These are phyloP conservation scores for Phytopythium sindhum DNA, from an alignment of 352 stramenopile species.

Conservation along the genomic window DNA sequence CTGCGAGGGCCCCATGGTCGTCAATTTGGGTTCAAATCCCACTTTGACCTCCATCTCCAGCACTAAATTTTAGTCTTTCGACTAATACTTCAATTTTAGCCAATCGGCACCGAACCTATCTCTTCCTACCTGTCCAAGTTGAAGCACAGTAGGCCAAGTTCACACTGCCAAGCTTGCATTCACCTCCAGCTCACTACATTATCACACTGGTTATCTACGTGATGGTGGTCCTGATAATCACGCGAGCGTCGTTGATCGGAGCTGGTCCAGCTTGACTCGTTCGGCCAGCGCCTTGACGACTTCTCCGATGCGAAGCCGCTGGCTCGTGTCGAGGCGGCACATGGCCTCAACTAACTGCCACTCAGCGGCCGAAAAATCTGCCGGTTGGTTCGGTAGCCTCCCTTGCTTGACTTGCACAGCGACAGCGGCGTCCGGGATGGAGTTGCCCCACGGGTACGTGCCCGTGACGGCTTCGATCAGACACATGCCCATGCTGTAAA, in stretches of 20 bases:
- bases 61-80: no score
- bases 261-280: not conserved
- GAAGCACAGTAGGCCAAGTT: no score
- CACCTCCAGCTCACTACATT: no score
- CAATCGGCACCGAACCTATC: no score
- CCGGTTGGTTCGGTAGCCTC: slow-evolving; percentile 10
- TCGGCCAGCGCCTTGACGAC: slow-evolving; percentile 17
- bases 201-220: no score
- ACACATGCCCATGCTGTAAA: slow-evolving; percentile 38
- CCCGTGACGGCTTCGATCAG: slow-evolving; percentile 31
- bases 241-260: not conserved
- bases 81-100: no score
- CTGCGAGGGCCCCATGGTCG: no score
- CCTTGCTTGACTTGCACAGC: slow-evolving; percentile 14
- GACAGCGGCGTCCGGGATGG: slow-evolving; percentile 9
- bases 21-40: no score
- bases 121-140: no score
- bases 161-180: no score
- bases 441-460: slow-evolving; percentile 19
- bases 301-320: slow-evolving; percentile 22
- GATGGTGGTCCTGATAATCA: no score
- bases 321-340: slow-evolving; percentile 16
- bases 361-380: slow-evolving; percentile 18
- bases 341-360: slow-evolving; percentile 25
- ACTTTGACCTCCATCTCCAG: no score